These are phyloP conservation scores for Citrus unshiu DNA, from an alignment of 345 rosid genomes.

Conservation along the genomic window DNA sequence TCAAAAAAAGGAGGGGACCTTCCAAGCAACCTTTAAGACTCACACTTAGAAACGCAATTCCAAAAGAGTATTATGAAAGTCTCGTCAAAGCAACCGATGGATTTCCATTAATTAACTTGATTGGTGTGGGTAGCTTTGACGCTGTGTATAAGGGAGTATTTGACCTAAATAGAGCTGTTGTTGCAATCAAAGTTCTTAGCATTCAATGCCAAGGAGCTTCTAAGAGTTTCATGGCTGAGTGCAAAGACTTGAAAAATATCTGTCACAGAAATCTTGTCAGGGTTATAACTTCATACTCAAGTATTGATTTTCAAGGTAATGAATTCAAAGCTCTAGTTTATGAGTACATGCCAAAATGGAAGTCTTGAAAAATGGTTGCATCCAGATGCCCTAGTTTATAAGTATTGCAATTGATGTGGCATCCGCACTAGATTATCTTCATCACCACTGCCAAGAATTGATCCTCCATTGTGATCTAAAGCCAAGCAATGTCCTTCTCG, in stretches of 20 bases:
- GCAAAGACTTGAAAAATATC: not conserved
- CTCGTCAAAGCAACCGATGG: constrained; percentile 10
- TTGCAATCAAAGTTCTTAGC: constrained; percentile 17
- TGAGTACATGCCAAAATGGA: constrained; percentile 1
- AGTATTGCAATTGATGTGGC: constrained; percentile 7
- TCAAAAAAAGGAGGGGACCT: not conserved
- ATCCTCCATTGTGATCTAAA: constrained; percentile 4
- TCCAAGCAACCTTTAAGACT: not conserved
- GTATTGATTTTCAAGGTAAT: too few species aligned
- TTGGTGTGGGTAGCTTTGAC: constrained; percentile 9
- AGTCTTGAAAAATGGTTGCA: constrained; percentile 11
- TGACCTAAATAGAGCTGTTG: not conserved
- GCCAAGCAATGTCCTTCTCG: constrained; percentile 9
- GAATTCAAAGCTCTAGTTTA: too few species aligned
- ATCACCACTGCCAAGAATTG: not conserved
- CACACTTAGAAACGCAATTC: not conserved
- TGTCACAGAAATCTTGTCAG: not conserved
- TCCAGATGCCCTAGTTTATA: not conserved
- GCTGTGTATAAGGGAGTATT: not conserved
- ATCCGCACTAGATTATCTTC: constrained; percentile 3
- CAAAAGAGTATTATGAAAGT: not conserved
- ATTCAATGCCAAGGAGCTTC: constrained; percentile 1
- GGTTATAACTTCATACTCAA: too few species aligned
- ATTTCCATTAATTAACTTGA: not conserved
- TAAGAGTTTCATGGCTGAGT: not conserved